Evolutionary conservation across 129 eudicot genomes (phyloP).

Genomic region (Silybum marianum): DNA sequence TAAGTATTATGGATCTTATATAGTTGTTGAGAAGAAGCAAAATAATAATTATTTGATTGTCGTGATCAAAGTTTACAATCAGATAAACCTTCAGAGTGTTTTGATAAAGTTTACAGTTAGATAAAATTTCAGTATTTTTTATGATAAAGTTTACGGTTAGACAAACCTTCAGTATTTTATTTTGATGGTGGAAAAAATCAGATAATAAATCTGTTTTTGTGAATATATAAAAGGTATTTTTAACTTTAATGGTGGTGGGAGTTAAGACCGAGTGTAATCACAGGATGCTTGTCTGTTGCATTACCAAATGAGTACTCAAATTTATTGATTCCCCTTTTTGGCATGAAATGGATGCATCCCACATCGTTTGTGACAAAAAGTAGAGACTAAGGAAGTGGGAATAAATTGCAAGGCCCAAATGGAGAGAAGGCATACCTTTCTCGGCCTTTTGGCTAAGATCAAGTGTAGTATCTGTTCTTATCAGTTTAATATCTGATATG

Average conservation of each 20-base stretch:
- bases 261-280: not conserved
- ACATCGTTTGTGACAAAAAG: not conserved
- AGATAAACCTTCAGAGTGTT: not conserved
- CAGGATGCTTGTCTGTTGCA: not conserved
- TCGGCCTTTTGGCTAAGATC: slow-evolving; percentile 71
- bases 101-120: too few relatives aligned
- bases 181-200: not conserved
- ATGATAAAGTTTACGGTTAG: too few relatives aligned
- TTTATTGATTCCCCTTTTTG: not conserved
- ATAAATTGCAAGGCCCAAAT: not conserved
- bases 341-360: not conserved
- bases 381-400: not conserved
- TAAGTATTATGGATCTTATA: slow-evolving; percentile 6
- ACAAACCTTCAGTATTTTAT: not conserved
- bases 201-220: slow-evolving; percentile 1
- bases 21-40: not conserved
- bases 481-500: slow-evolving; percentile 58
- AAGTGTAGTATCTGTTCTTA: slow-evolving; percentile 69
- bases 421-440: slow-evolving; percentile 34
- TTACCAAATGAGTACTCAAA: not conserved
- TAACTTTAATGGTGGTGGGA: not conserved
- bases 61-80: not conserved
- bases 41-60: slow-evolving; percentile 7
- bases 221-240: not conserved
- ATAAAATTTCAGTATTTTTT: too few relatives aligned